Evolutionary conservation across 305 asterid species (phyloP).

Genomic region (Stenogyne calaminthoides): DNA sequence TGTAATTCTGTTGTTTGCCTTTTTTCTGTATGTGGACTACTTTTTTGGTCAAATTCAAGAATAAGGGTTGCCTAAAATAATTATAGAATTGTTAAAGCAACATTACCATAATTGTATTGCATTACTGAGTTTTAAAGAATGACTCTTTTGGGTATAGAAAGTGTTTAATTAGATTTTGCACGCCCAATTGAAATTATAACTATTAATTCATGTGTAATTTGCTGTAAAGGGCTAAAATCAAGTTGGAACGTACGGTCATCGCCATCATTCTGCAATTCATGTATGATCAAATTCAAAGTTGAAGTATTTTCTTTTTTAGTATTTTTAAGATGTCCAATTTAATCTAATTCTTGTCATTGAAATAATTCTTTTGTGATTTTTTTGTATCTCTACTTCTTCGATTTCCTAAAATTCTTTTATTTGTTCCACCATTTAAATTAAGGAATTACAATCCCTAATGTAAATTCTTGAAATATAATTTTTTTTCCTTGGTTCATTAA

Average conservation of each 20-base stretch:
- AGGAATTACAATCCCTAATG: no score
- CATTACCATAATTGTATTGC: constrained; percentile 27
- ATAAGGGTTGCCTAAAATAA: background rate
- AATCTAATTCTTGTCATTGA: background rate
- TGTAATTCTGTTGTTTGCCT: constrained; percentile 27
- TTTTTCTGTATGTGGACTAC: constrained; percentile 26
- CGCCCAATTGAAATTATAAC: constrained; percentile 26
- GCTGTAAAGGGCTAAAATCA: constrained; percentile 12
- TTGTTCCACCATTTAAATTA: no score
- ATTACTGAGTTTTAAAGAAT: constrained; percentile 14
- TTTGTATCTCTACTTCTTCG: no score
- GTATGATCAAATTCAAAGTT: background rate
- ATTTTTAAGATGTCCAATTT: background rate
- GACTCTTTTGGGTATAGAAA: background rate
- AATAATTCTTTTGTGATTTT: background rate
- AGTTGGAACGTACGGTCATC: background rate
- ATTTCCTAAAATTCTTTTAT: no score
- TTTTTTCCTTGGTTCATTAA: no score
- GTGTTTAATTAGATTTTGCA: constrained; percentile 21
- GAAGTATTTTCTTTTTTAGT: background rate
- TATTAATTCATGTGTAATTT: constrained; percentile 10
- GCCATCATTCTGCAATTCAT: background rate
- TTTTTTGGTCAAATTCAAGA: constrained; percentile 32
- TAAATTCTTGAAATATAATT: no score
- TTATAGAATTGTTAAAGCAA: constrained; percentile 26